Evolutionary conservation across 805 yeast species (phyloP), one percentile per base, ranked within the genome.

Genomic region (Saccharomycopsis fodiens): DNA sequence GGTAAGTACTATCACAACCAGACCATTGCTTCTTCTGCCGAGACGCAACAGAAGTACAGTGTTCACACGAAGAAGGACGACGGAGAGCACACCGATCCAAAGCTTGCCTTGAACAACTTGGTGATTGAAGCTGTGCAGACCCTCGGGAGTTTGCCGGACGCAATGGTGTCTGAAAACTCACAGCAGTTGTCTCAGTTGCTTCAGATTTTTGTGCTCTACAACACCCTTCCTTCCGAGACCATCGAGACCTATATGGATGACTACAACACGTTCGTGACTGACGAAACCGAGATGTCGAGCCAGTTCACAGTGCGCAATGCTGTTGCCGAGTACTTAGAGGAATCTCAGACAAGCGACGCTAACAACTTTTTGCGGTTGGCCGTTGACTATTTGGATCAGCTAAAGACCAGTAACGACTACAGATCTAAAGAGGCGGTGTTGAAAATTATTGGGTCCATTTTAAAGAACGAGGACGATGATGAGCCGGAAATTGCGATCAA

Each of bases 231-330:
- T 6, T n/a, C 8, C 15, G 50, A 47, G 3, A 37, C 40, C 6
- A 47, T 43, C 35, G 52, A 50, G 19, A 34, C 32, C 6, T 50
- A 43, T 34, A 17, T 42, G 10, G 45, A 41, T 4, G 89, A 88
- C 57, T 73, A 78, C 56, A 86, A 88, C 56, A 62, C 60, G 2
- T 87, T 77, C 59, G 84, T 86, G 4, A 74, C 88, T 2, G 82
- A 77, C 30, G 88, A 85, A 46, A 70, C 85, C 1, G 96, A 87
- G 1, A 68, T 88, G 27, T 64, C 80, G 0, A 64, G 79, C 0
- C 74, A 73, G 3, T 61, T 63, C 7, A 61, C 72, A 2, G 73
- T 80, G 1, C 72, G 97, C 44, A 82, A 79, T 41, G 72, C 83
- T 0, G 65, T 80, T 1, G 67, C 68, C 22, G 86, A 81, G 23